A percentile compares a stretch with the other conserved stretches of the same genome.
phyloP scores from a whole-genome alignment of 495 filamentous ascomycete species.

The Aspergillus baeticus region DNA sequence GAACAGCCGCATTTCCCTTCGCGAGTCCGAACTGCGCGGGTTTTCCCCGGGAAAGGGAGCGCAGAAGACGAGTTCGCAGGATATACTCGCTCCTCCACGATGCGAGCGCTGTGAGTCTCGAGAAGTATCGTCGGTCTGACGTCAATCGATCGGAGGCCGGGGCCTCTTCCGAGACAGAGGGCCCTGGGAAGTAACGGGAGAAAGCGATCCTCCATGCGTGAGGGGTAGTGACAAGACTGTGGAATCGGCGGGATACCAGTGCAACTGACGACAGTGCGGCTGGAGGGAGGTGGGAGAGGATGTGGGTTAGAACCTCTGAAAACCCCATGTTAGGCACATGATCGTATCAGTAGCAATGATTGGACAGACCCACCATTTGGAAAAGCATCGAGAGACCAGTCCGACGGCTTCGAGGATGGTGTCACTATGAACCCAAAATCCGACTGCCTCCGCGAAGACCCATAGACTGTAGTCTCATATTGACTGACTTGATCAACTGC shows the following conservation, averaged over 20 bases:
- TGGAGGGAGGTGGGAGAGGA: conserved; percentile 84
- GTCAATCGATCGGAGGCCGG: conserved; percentile 49
- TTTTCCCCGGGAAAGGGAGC: conserved; percentile 77
- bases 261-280: conserved; percentile 73
- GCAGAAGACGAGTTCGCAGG: conserved; percentile 76
- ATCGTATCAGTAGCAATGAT: neutral
- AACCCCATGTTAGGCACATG: conserved; percentile 25
- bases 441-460: conserved; percentile 40
- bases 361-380: conserved; percentile 69
- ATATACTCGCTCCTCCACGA: conserved; percentile 96
- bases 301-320: conserved; percentile 84
- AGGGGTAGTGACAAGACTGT: conserved; percentile 77
- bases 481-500: conserved; percentile 64
- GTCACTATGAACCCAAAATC: conserved; percentile 62
- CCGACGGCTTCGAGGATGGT: conserved; percentile 46
- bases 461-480: conserved; percentile 64
- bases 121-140: conserved; percentile 71
- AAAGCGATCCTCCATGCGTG: conserved; percentile 92
- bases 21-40: conserved; percentile 56
- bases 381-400: conserved; percentile 60
- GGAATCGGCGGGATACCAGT: conserved; percentile 81
- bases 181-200: conserved; percentile 80
- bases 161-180: conserved; percentile 44
- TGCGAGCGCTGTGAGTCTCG: conserved; percentile 71
- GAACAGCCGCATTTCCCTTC: conserved; percentile 47